Conservation (phyloP, 2,329 filamentous ascomycete genomes). For the Paracoccidioides brasiliensis region DNA sequence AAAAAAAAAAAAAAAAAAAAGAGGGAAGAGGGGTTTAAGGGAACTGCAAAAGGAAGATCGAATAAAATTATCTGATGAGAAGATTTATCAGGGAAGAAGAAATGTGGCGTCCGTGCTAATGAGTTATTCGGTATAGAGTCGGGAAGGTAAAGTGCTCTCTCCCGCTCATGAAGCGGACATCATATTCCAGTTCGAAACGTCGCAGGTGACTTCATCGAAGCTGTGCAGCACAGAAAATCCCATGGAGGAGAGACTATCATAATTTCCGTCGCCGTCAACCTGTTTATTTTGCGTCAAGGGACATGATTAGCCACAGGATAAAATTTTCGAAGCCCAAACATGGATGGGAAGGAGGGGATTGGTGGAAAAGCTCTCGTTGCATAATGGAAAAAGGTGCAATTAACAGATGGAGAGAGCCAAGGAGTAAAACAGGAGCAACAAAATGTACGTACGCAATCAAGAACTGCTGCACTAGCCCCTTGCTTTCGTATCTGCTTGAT, state of each 20-base stretch:
- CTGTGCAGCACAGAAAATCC: slow-evolving; percentile 66
- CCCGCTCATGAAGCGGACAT: neutral
- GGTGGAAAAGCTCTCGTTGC: no score
- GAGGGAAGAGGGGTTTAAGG: neutral
- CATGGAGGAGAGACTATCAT: slow-evolving; percentile 63
- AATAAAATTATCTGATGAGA: neutral
- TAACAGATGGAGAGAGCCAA: neutral
- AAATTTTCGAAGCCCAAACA: neutral
- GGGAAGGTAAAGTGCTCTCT: neutral
- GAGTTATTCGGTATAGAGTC: neutral
- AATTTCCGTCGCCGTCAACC: slow-evolving; percentile 59
- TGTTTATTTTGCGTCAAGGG: slow-evolving; percentile 19
- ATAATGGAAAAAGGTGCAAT: no score
- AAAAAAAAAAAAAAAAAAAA: neutral
- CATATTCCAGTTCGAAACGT: slow-evolving; percentile 46
- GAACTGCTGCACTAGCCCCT: slow-evolving; percentile 56
- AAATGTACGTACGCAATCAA: slow-evolving; percentile 58
- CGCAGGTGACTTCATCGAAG: slow-evolving; percentile 68
- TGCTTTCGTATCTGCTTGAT: slow-evolving; percentile 71
- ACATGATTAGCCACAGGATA: neutral
- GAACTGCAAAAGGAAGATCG: neutral
- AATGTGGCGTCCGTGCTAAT: no score
- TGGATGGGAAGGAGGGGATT: no score
- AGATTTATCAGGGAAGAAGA: neutral
- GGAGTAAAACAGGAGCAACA: neutral